Percentiles rank a stretch among this genome's conserved stretches.
Evolutionary conservation across 495 filamentous ascomycete genomes (phyloP).

Genomic region (Penicillium roqueforti): DNA sequence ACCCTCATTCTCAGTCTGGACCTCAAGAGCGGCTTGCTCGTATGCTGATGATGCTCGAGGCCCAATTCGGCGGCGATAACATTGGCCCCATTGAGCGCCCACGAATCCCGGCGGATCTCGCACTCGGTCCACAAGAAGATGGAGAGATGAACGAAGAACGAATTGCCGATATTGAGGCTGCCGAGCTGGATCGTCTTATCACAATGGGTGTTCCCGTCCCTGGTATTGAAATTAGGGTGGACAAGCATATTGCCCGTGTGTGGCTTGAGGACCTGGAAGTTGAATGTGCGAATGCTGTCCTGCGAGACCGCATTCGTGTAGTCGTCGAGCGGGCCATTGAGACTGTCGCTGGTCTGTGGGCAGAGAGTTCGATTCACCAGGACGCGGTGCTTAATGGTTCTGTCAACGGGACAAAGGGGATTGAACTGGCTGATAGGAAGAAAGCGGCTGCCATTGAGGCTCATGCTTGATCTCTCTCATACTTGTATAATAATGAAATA

Average conservation of each 20-base stretch:
- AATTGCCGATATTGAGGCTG: slow-evolving; percentile 51
- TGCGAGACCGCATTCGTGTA: slow-evolving; percentile 75
- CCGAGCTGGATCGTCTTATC: slow-evolving; percentile 66
- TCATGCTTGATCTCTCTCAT: slow-evolving; percentile 17
- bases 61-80: slow-evolving; percentile 76
- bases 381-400: slow-evolving; percentile 23
- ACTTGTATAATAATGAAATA: slow-evolving; percentile 24
- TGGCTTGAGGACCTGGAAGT: slow-evolving; percentile 91
- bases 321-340: slow-evolving; percentile 93
- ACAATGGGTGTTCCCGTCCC: slow-evolving; percentile 82
- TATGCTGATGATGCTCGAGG: slow-evolving; percentile 92
- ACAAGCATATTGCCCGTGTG: slow-evolving; percentile 80
- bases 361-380: slow-evolving; percentile 26
- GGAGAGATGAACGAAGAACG: slow-evolving; percentile 41
- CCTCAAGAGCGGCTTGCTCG: slow-evolving; percentile 72
- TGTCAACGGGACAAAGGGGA: slow-evolving; percentile 8
- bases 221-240: slow-evolving; percentile 79
- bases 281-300: slow-evolving; percentile 69
- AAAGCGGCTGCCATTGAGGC: slow-evolving; percentile 28
- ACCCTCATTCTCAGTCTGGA: slow-evolving; percentile 67
- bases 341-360: slow-evolving; percentile 75
- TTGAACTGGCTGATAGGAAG: slow-evolving; percentile 13
- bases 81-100: slow-evolving; percentile 70
- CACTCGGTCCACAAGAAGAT: slow-evolving; percentile 38
- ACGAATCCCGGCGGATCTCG: slow-evolving; percentile 43